Evolutionary conservation across 2,329 filamentous ascomycete genomes (phyloP).

Genomic region (Beauveria sp.): DNA sequence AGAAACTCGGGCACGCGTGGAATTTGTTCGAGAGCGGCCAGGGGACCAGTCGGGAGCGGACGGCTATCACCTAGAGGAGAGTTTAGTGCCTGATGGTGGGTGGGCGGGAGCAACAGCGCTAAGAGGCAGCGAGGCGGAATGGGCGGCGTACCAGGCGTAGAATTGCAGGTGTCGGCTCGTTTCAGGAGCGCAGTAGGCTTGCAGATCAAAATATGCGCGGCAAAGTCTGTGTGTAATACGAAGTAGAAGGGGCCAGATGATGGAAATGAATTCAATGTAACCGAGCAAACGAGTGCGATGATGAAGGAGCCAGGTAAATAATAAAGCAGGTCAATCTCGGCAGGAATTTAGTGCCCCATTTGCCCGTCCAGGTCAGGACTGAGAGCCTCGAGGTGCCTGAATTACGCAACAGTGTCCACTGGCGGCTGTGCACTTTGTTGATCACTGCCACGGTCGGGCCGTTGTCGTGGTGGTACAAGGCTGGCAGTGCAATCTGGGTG

Average conservation of each 20-base stretch:
- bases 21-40: neutral
- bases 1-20: neutral
- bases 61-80: neutral
- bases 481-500: neutral
- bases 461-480: neutral
- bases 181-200: slow-evolving; percentile 3
- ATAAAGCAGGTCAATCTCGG: neutral
- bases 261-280: neutral
- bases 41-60: slow-evolving; percentile 5
- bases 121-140: neutral
- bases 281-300: neutral
- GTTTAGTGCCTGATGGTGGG: slow-evolving; percentile 11
- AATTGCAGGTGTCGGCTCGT: slow-evolving; percentile 6
- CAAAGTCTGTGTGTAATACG: neutral
- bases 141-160: neutral
- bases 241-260: neutral
- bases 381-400: neutral
- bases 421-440: neutral
- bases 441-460: neutral
- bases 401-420: slow-evolving; percentile 4
- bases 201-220: neutral
- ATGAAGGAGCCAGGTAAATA: neutral
- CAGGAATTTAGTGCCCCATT: neutral
- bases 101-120: slow-evolving; percentile 7
- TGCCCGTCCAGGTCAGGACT: neutral